Conservation (phyloP, 257 asterid genomes). For the Linderniella brevidens region DNA sequence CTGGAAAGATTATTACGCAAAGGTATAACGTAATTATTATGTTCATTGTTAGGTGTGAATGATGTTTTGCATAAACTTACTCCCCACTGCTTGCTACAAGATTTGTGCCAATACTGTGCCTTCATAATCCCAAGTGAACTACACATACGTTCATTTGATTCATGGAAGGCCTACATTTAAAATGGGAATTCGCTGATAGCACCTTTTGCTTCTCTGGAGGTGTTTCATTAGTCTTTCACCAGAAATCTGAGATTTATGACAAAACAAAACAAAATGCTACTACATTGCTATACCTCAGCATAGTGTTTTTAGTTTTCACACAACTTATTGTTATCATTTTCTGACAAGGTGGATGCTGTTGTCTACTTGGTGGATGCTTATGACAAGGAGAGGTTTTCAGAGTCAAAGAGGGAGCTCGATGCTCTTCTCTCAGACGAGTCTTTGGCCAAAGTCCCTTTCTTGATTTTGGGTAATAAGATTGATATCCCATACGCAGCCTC, state of each 20-base stretch:
- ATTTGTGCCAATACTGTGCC: constrained; percentile 8
- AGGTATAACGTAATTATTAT: constrained; percentile 27
- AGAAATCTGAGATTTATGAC: neutral
- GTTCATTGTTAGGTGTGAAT: neutral
- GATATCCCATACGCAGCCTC: constrained; percentile 42
- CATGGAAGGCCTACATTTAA: constrained; percentile 30
- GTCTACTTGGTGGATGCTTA: constrained; percentile 39
- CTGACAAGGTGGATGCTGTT: constrained; percentile 36
- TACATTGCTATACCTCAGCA: constrained; percentile 3
- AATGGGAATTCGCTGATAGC: constrained; percentile 28
- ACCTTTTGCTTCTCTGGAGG: constrained; percentile 18
- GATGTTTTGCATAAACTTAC: neutral
- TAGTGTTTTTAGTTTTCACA: neutral
- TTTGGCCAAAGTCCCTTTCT: constrained; percentile 34
- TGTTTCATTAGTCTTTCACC: constrained; percentile 27
- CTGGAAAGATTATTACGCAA: constrained; percentile 94
- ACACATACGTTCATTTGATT: constrained; percentile 29
- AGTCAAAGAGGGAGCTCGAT: constrained; percentile 44
- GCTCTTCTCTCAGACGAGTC: constrained; percentile 40
- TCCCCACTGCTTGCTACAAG: neutral
- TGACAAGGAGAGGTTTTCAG: constrained; percentile 44
- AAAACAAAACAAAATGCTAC: no score
- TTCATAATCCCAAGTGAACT: constrained; percentile 18
- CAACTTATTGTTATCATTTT: no score
- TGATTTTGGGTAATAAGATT: constrained; percentile 43